These are phyloP conservation scores for Solanum peruvianum DNA, from an alignment of 257 asterid species.

Conservation along the genomic window DNA sequence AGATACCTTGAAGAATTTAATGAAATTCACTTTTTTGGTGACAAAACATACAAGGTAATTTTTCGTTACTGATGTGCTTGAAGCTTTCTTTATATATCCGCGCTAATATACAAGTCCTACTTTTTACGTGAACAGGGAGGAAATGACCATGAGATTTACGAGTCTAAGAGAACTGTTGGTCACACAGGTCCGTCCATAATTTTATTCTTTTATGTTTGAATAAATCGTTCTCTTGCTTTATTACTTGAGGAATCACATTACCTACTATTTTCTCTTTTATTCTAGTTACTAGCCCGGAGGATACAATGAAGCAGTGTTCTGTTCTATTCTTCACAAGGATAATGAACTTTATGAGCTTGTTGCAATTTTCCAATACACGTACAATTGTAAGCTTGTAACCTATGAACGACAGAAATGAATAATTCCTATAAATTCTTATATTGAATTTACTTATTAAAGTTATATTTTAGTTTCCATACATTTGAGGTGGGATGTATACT, in stretches of 20 bases:
- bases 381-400: not conserved
- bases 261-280: not conserved
- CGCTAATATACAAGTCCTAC: no score
- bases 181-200: conserved; percentile 56
- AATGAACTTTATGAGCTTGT: conserved; percentile 7
- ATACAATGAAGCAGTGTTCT: conserved; percentile 49
- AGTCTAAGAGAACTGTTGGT: conserved; percentile 78
- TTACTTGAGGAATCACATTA: not conserved
- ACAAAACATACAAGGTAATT: conserved; percentile 89
- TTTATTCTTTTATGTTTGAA: not conserved
- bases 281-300: conserved; percentile 69
- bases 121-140: conserved; percentile 52
- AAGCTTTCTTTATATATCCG: not conserved
- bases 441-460: not conserved
- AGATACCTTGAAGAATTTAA: conserved; percentile 64
- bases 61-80: not conserved
- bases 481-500: no score
- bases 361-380: not conserved
- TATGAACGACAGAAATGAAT: not conserved
- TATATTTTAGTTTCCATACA: not conserved
- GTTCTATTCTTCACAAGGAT: conserved; percentile 40
- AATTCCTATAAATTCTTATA: not conserved
- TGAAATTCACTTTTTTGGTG: conserved; percentile 88
- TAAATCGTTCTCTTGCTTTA: no score
- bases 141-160: conserved; percentile 77